Conservation (phyloP, 139 green algal species). For the Haematococcus sp. region DNA sequence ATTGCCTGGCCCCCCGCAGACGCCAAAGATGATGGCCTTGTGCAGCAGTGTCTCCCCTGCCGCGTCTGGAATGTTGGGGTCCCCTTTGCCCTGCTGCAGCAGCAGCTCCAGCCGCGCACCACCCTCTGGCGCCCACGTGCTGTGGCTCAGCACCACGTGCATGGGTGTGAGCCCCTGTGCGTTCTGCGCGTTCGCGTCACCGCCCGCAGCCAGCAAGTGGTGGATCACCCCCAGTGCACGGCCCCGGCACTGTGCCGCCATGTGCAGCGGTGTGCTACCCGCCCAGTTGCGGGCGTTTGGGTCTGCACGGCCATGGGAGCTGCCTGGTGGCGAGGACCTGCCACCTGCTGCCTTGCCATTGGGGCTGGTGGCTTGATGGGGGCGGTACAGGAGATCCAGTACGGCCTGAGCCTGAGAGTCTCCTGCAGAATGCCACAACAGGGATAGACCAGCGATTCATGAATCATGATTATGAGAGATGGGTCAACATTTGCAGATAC, state of each 20-base stretch:
- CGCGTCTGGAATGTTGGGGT: background rate
- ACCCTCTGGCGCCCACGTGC: slow-evolving; percentile 18
- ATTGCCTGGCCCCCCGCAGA: background rate
- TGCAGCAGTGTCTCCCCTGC: slow-evolving; percentile 20
- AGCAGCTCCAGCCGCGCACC: slow-evolving; percentile 1
- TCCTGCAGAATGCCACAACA: too few relatives aligned
- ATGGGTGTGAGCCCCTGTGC: slow-evolving; percentile 8
- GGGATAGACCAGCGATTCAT: too few relatives aligned
- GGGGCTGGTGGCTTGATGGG: background rate
- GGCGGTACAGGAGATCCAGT: background rate
- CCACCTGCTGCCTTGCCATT: background rate
- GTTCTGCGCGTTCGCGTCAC: slow-evolving; percentile 10
- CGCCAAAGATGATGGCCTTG: slow-evolving; percentile 21
- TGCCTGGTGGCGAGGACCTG: background rate
- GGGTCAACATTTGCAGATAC: too few relatives aligned
- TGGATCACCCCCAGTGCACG: background rate
- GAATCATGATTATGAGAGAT: too few relatives aligned
- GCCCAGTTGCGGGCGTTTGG: slow-evolving; percentile 8
- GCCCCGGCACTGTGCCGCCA: background rate
- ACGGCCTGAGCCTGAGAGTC: background rate
- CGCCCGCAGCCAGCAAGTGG: slow-evolving; percentile 15
- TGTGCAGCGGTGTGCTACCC: slow-evolving; percentile 20
- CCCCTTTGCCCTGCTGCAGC: background rate
- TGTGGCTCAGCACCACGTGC: background rate
- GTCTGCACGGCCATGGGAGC: background rate